Conservation (phyloP, 352 stramenopile genomes). For the Aphanomyces cochlioides region DNA sequence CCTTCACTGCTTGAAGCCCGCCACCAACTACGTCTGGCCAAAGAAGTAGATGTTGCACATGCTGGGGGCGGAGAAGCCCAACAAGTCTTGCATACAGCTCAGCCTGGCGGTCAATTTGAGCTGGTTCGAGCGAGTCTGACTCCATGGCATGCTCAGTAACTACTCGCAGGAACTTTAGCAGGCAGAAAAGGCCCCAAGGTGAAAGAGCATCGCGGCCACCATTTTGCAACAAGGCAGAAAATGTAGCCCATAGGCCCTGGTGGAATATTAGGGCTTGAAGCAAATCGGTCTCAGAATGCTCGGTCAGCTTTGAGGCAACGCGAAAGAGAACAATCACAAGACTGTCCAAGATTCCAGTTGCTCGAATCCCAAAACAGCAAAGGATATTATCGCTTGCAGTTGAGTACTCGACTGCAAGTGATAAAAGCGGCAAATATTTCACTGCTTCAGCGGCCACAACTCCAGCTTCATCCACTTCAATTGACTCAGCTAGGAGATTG, state of each 20-base stretch:
- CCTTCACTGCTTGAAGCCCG: constrained; percentile 75
- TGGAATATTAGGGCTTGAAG: constrained; percentile 5
- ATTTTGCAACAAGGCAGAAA: constrained; percentile 46
- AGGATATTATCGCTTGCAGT: neutral
- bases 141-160: constrained; percentile 48
- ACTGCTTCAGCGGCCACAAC: neutral
- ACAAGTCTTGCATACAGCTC: constrained; percentile 57
- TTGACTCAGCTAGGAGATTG: constrained; percentile 2
- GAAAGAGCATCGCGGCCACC: constrained; percentile 66
- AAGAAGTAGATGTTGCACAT: constrained; percentile 62
- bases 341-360: constrained; percentile 32
- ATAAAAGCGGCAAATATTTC: constrained; percentile 4
- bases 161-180: constrained; percentile 73
- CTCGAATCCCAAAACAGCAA: constrained; percentile 31
- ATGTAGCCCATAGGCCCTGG: constrained; percentile 45
- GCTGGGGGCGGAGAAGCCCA: constrained; percentile 47
- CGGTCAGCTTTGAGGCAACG: constrained; percentile 11
- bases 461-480: constrained; percentile 1
- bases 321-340: constrained; percentile 30
- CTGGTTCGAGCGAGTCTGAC: constrained; percentile 30
- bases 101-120: constrained; percentile 47
- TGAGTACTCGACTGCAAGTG: constrained; percentile 13
- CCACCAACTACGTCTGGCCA: constrained; percentile 77
- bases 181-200: constrained; percentile 79
- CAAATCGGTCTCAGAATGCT: neutral